Base-by-base conservation (phyloP, 805 yeast genomes). In the Pichia kluyveri region DNA sequence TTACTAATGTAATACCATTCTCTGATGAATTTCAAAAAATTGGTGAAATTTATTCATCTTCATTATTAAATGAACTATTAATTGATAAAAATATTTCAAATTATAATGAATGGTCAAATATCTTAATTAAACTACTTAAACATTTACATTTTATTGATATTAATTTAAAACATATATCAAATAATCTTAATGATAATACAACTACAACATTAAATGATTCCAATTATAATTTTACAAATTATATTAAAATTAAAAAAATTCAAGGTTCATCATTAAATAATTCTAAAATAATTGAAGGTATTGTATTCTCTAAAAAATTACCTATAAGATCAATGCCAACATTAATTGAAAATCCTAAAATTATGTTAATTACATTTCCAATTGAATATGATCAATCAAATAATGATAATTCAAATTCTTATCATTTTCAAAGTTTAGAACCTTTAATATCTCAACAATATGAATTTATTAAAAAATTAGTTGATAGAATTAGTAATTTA, bases 361-460 rank as follows among this genome's bases (percentile, higher is more conserved):
- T 93, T 38, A 79, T 91, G 50, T 70, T 95, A 17, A 73, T 93
- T 7, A 82, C 89, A 72, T 93, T 93, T 58, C 96, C 97, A 0
- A 68, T 93, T 27, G 98, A 90, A 59, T 93, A 88, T 55, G 87
- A 83, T 46, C 88, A 84, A 54, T 63, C 55, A 28, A 41, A 57
- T 9, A 58, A 57, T 32, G 54, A 56, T 30, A 51, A 42, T 23
- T 23, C 5, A 23, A 23, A 23, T 23, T 23, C 26, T 37, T 54
- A 49, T 14, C 54, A 48, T 42, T 55, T 52, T 38, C 52, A 54
- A 34, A 52, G 56, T 41, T 45, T 55, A 15, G 58, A 55, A 34
- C 85, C 95, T 1, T 82, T 91, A 1, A 70, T 87, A 44, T 85
- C 91, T 0, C 98, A 93, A 60, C 97, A 91, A 59, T 70, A 77